Base-by-base conservation (phyloP, 768 basidiomycete species). In the Boletus rubroflammeus region DNA sequence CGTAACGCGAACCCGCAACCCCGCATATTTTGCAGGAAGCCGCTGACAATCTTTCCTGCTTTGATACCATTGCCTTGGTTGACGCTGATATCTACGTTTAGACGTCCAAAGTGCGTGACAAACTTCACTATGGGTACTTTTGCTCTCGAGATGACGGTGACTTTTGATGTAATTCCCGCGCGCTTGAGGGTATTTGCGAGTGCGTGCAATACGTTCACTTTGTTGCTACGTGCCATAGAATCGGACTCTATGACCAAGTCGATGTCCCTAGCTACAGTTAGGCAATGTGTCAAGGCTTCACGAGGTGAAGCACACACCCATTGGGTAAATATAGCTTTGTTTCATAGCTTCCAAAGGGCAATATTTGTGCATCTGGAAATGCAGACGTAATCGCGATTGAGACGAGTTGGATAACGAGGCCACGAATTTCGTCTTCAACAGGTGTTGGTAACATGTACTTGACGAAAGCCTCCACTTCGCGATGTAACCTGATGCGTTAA, bases 81-180 rank as follows among this genome's bases (percentile, higher is more conserved):
- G 53, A 98, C 77, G 65, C 90, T 93, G 65, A 98, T 90, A 65
- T 99, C 96, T 59, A 99, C 91, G 54, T 90, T 81, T 66, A 97
- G 84, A 36, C 82, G 81, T 21, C 90, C 94, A 57, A 85, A 81
- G 9, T 76, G 79, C 3, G 95, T 93, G 51, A 89, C 75, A 67
- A 98, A 97, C 73, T 99, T 99, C 71, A 99, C 80, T 68, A 99
- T 98, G 29, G 97, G 97, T 7, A 98, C 95, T 73, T 86, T 90
- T 50, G 97, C 95, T 76, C 86, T 93, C 28, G 87, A 85, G 59
- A 99, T 93, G 69, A 98, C 85, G 28, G 87, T 86, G 36, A 98
- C 89, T 41, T 84, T 81, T 47, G 80, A 76, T 1, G 94, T 91
- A 55, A 98, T 85, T 9, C 81, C 76, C 1, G 83, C 79, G 32